Conservation (phyloP, 139 green algal genomes). For the Micractinium sp. region DNA sequence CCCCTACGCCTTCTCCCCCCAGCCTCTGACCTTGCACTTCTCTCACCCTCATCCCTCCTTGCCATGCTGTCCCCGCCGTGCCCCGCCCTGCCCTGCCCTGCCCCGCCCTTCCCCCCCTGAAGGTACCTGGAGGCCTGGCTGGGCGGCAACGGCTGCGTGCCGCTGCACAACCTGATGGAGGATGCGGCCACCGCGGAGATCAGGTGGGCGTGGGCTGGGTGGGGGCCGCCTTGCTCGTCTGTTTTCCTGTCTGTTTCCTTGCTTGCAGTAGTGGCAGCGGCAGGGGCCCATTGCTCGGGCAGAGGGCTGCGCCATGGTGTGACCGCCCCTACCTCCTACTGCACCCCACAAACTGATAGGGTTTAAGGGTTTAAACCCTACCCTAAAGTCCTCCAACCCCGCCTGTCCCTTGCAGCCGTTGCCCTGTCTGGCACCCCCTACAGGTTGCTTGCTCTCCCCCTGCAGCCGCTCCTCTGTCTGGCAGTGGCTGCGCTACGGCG, state of each 20-base stretch:
- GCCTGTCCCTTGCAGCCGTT: neutral
- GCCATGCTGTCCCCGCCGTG: slow-evolving; percentile 47
- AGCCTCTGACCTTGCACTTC: no score
- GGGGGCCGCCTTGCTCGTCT: no score
- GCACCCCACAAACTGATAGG: no score
- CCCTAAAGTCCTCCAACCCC: neutral
- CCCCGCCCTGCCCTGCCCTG: slow-evolving; percentile 22
- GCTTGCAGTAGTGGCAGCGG: no score
- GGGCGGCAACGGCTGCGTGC: slow-evolving; percentile 84
- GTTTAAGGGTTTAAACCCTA: no score
- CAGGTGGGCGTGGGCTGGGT: no score
- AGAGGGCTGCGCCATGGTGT: no score
- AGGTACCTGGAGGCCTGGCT: slow-evolving; percentile 89
- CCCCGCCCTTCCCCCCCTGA: neutral
- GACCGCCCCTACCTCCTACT: no score
- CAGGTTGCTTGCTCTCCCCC: neutral
- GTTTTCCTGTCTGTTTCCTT: no score
- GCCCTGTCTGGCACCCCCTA: slow-evolving; percentile 80
- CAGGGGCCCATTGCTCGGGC: no score
- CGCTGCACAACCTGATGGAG: slow-evolving; percentile 93
- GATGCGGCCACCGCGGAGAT: slow-evolving; percentile 94
- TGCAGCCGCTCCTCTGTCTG: slow-evolving; percentile 59
- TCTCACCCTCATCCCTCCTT: no score
- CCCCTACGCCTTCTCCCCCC: no score
- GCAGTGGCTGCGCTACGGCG: slow-evolving; percentile 82